A percentile compares a stretch with the other conserved stretches of the same genome.
Evolutionary conservation across 2,329 filamentous ascomycete genomes (phyloP).

Genomic region (Ciborinia camelliae): DNA sequence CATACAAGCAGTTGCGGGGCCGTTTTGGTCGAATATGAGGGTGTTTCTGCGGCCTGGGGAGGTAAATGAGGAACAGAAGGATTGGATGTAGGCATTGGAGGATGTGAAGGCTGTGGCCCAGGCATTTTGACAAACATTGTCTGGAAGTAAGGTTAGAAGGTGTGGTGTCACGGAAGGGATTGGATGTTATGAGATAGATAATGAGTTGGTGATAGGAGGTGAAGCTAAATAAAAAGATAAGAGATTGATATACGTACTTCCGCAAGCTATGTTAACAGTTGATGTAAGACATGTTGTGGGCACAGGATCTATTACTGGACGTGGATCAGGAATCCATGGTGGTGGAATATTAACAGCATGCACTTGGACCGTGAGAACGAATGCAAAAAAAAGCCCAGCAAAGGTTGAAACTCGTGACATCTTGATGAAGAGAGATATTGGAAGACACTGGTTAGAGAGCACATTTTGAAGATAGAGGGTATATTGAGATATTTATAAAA

Average conservation of each 20-base stretch:
- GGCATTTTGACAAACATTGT: slow-evolving; percentile 4
- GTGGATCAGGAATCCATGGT: not conserved
- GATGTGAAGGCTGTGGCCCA: slow-evolving; percentile 10
- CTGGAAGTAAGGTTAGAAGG: not conserved
- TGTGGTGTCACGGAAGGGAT: too few species aligned
- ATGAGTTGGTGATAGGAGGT: too few species aligned
- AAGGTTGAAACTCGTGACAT: slow-evolving; percentile 3
- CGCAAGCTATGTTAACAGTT: not conserved
- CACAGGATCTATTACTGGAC: not conserved
- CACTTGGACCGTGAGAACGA: not conserved
- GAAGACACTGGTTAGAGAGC: not conserved
- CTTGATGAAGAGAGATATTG: not conserved
- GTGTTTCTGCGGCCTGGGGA: not conserved
- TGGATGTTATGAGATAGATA: not conserved
- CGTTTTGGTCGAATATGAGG: not conserved
- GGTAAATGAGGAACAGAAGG: slow-evolving; percentile 6
- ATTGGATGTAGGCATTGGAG: not conserved
- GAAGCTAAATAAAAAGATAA: not conserved
- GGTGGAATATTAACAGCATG: not conserved
- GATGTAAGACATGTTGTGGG: not conserved
- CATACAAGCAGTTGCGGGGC: not conserved
- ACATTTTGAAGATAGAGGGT: not conserved
- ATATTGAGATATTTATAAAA: not conserved
- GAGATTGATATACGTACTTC: not conserved
- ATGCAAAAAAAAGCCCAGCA: not conserved